These are phyloP conservation scores for Ampelomyces quisqualis DNA, from an alignment of 2,329 filamentous ascomycete species.

Conservation along the genomic window DNA sequence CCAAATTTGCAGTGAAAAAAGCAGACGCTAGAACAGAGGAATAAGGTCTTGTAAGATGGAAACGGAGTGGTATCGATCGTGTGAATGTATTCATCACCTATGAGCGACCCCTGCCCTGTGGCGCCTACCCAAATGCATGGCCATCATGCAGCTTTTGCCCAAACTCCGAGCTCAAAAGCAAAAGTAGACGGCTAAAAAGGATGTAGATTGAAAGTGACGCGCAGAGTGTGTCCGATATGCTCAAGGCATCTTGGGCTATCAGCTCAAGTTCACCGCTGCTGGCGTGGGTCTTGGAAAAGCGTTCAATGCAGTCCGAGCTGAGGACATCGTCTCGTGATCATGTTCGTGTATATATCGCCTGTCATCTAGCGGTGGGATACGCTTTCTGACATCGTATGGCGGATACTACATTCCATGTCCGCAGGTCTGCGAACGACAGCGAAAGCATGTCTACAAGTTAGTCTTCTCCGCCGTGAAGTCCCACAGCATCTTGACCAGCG, in stretches of 20 bases:
- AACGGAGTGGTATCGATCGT: background rate
- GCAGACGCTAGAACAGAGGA: too few species aligned
- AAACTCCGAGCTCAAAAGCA: slow-evolving; percentile 10
- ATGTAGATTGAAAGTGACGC: background rate
- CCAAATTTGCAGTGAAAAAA: too few species aligned
- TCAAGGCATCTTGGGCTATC: background rate
- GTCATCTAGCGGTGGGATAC: background rate
- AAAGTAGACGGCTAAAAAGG: slow-evolving; percentile 4
- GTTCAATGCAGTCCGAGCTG: too few species aligned
- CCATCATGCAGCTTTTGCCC: slow-evolving; percentile 8
- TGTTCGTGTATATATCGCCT: too few species aligned
- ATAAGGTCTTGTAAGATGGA: too few species aligned
- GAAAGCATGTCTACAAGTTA: slow-evolving; percentile 28
- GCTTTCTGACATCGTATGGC: background rate
- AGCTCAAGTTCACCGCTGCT: too few species aligned
- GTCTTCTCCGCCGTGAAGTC: slow-evolving; percentile 63
- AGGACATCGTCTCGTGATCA: too few species aligned
- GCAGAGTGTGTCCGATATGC: background rate
- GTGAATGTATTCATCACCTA: slow-evolving; percentile 6
- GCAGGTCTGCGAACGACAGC: background rate
- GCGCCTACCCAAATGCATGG: slow-evolving; percentile 9
- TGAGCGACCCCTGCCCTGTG: slow-evolving; percentile 2
- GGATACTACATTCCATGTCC: background rate
- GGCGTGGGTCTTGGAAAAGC: too few species aligned
- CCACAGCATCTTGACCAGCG: slow-evolving; percentile 90